Conservation (phyloP, 2,329 filamentous ascomycete species). For the Colletotrichum tanaceti region DNA sequence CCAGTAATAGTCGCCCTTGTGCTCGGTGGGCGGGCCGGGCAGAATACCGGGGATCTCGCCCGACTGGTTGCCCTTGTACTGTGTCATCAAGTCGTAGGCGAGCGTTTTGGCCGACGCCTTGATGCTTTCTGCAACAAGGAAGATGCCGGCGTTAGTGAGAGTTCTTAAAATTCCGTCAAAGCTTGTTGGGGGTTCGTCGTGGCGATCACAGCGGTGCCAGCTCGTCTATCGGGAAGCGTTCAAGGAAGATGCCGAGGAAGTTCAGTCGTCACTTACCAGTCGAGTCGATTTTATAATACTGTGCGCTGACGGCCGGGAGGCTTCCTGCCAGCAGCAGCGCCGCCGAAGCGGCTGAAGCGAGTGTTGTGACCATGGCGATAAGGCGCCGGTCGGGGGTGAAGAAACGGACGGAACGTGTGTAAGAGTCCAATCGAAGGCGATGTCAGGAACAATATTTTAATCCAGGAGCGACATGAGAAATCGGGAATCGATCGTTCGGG, state of each 20-base stretch:
- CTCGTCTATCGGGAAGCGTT: no score
- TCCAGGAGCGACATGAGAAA: background rate
- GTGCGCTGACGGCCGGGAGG: constrained; percentile 42
- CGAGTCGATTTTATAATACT: constrained; percentile 48
- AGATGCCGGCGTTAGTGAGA: constrained; percentile 5
- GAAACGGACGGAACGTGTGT: background rate
- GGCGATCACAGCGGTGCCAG: no score
- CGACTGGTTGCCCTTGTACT: constrained; percentile 63
- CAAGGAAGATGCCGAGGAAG: no score
- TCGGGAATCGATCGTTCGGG: background rate
- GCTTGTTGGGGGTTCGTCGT: background rate
- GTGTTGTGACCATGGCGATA: constrained; percentile 37
- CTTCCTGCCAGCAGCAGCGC: constrained; percentile 34
- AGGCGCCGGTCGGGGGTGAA: constrained; percentile 19
- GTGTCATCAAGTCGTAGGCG: constrained; percentile 62
- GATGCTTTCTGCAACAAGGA: constrained; percentile 55
- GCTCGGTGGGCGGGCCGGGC: constrained; percentile 62
- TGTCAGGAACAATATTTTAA: background rate
- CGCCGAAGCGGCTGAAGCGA: constrained; percentile 34
- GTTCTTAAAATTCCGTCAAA: background rate
- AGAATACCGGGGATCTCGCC: constrained; percentile 67
- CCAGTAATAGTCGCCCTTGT: constrained; percentile 74
- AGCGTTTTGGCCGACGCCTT: constrained; percentile 58
- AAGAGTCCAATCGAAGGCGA: background rate
- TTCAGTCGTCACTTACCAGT: constrained; percentile 44